Evolutionary conservation across 164 flowering plant species (phyloP).

Genomic region (Tetracentron sinense): DNA sequence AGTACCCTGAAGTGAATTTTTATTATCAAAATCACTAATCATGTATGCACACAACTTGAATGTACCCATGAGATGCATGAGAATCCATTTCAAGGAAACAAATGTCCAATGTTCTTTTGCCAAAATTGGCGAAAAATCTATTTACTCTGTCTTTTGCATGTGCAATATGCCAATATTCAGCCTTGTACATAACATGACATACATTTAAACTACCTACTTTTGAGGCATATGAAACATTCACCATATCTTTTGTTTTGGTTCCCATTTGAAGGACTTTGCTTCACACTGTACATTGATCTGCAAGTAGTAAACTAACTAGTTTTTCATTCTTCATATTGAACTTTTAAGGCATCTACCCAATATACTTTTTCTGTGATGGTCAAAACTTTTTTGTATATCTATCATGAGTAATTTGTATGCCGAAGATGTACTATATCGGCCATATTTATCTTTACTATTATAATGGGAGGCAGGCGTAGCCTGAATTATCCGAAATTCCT

Average conservation of each 20-base stretch:
- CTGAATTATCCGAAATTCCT: no score
- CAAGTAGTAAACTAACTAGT: background rate
- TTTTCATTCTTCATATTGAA: background rate
- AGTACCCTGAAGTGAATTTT: background rate
- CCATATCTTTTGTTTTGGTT: background rate
- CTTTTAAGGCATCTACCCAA: no score
- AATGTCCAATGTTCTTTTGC: background rate
- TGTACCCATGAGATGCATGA: background rate
- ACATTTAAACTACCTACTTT: slow-evolving; percentile 1
- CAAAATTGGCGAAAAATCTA: background rate
- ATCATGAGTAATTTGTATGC: background rate
- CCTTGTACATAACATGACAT: background rate
- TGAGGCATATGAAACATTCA: background rate
- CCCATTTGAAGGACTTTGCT: background rate
- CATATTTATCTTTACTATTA: no score
- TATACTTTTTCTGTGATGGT: background rate
- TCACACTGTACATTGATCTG: background rate
- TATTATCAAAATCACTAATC: background rate
- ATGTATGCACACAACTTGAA: background rate
- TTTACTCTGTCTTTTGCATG: background rate
- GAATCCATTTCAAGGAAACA: no score
- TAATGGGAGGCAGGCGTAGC: no score
- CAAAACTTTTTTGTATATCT: background rate
- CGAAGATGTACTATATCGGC: background rate
- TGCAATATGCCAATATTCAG: background rate